These are phyloP conservation scores for Trichopus zeylanicus DNA, from an alignment of 116 monocot species.

Conservation along the genomic window DNA sequence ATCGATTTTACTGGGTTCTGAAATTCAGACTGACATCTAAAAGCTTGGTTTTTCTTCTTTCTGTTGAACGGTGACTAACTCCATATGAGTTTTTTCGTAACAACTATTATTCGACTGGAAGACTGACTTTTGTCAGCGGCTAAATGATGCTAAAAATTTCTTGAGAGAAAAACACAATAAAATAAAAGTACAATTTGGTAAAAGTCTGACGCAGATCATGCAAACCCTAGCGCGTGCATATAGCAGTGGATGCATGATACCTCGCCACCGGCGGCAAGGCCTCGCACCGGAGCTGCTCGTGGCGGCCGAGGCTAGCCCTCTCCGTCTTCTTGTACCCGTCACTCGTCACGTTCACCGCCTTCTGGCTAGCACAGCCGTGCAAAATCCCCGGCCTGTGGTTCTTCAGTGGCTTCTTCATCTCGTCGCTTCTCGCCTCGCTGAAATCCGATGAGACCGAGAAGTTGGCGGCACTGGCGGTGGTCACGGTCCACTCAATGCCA, in stretches of 20 bases:
- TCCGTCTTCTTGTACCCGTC: background rate
- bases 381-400: slow-evolving; percentile 6
- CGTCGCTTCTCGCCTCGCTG: background rate
- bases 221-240: background rate
- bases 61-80: too few species aligned
- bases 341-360: slow-evolving; percentile 29
- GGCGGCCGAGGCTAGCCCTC: background rate
- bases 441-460: slow-evolving; percentile 12
- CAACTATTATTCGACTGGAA: too few species aligned
- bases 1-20: too few species aligned
- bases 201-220: too few species aligned
- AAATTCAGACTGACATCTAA: too few species aligned
- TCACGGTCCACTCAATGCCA: slow-evolving; percentile 58
- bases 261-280: background rate
- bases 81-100: too few species aligned
- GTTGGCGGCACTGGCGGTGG: slow-evolving; percentile 38
- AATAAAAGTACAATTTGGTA: too few species aligned
- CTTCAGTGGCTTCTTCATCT: slow-evolving; percentile 6
- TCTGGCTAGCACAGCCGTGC: slow-evolving; percentile 30
- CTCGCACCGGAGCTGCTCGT: background rate
- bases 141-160: too few species aligned
- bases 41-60: too few species aligned
- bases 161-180: too few species aligned
- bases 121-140: too few species aligned
- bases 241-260: background rate